Percentiles rank a stretch among this genome's conserved stretches.
phyloP scores from a whole-genome alignment of 768 basidiomycete genomes.

The Myochromella boudieri region DNA sequence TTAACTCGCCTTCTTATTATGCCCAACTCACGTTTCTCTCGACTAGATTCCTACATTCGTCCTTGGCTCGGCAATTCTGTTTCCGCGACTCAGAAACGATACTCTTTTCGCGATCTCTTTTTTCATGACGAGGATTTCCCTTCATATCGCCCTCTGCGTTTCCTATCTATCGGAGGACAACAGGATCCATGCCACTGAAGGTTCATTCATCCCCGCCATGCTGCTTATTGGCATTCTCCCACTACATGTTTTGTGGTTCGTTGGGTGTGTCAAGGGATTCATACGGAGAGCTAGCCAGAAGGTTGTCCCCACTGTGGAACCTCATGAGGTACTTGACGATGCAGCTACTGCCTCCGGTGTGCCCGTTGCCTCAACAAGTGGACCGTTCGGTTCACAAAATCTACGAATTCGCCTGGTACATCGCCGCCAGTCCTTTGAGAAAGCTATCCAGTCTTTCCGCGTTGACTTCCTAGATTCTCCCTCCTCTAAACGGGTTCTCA shows the following conservation, averaged over 20 bases:
- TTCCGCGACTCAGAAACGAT: conserved; percentile 45
- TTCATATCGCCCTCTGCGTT: conserved; percentile 40
- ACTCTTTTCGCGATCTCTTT: conserved; percentile 48
- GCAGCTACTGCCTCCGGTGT: no score
- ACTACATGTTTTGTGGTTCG: conserved; percentile 56
- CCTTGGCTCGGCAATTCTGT: conserved; percentile 44
- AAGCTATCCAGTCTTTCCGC: conserved; percentile 9
- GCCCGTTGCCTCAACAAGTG: no score
- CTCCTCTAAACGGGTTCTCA: not conserved
- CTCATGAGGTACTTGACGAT: no score
- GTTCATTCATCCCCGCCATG: conserved; percentile 37
- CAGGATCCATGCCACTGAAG: conserved; percentile 26
- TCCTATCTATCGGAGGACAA: conserved; percentile 27
- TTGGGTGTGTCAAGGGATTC: conserved; percentile 48
- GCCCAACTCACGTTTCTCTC: conserved; percentile 39
- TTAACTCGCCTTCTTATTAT: conserved; percentile 33
- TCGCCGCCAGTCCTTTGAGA: conserved; percentile 11
- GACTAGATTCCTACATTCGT: conserved; percentile 52
- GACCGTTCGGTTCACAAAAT: no score
- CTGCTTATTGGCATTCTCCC: conserved; percentile 42
- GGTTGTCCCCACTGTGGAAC: no score
- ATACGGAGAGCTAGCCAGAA: conserved; percentile 24
- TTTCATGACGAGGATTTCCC: conserved; percentile 49
- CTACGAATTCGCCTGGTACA: conserved; percentile 8
- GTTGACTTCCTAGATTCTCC: conserved; percentile 5